phyloP scores from a whole-genome alignment of 352 stramenopile species.

The Plasmopara halstedii region DNA sequence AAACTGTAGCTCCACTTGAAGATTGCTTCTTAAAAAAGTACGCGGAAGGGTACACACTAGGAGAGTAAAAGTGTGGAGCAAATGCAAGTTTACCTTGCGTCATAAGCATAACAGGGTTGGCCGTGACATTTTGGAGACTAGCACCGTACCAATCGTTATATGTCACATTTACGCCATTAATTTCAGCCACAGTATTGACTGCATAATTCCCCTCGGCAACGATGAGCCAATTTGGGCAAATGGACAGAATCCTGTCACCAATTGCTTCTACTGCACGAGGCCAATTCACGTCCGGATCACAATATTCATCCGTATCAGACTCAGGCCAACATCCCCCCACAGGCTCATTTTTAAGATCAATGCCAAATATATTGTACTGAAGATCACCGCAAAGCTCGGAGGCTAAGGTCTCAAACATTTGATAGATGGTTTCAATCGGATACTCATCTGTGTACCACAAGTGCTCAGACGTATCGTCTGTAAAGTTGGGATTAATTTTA shows the following conservation, averaged over 20 bases:
- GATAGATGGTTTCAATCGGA: conserved; percentile 44
- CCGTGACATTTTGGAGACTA: conserved; percentile 68
- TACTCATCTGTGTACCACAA: conserved; percentile 66
- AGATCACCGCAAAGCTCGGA: conserved; percentile 58
- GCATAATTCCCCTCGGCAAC: conserved; percentile 59
- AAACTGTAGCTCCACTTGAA: conserved; percentile 26
- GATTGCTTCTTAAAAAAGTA: conserved; percentile 73
- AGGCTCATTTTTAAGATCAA: conserved; percentile 82
- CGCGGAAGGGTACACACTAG: conserved; percentile 57
- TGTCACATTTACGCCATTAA: conserved; percentile 56
- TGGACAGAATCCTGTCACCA: conserved; percentile 46
- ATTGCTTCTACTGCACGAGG: conserved; percentile 60
- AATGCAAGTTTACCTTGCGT: conserved; percentile 69
- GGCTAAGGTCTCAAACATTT: conserved; percentile 65
- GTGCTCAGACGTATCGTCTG: conserved; percentile 55
- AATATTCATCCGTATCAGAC: conserved; percentile 48
- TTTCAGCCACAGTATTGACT: conserved; percentile 29
- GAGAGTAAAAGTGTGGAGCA: conserved; percentile 79
- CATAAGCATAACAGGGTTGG: conserved; percentile 54
- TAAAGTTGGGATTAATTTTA: conserved; percentile 76
- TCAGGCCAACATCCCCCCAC: conserved; percentile 63
- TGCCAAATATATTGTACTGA: conserved; percentile 81
- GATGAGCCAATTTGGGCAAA: conserved; percentile 75
- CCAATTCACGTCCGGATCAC: conserved; percentile 54
- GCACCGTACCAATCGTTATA: conserved; percentile 80